A percentile compares a stretch with the other conserved stretches of the same genome.
phyloP scores from a whole-genome alignment of 768 basidiomycete genomes.

The Pleurotus sapidus region DNA sequence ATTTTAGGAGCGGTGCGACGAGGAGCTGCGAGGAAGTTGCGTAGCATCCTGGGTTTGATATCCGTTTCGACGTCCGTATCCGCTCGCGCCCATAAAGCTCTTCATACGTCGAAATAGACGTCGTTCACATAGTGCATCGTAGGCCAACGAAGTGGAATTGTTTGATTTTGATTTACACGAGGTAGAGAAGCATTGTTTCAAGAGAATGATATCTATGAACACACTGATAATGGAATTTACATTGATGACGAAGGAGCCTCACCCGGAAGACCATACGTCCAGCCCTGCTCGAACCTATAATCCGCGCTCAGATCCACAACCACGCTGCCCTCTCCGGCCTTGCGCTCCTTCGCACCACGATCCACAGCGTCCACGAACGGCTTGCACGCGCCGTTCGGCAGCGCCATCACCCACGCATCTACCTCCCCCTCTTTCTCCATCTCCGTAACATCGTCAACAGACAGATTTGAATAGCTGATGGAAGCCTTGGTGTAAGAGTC shows the following conservation, averaged over 20 bases:
- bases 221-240: slow-evolving; percentile 25
- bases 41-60: slow-evolving; percentile 98
- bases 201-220: slow-evolving; percentile 19
- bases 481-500: slow-evolving; percentile 76
- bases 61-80: slow-evolving; percentile 72
- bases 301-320: slow-evolving; percentile 94
- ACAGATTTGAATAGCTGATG: slow-evolving; percentile 80
- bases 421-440: slow-evolving; percentile 91
- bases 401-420: slow-evolving; percentile 98
- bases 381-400: slow-evolving; percentile 96
- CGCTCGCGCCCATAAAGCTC: slow-evolving; percentile 82
- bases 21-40: slow-evolving; percentile 92
- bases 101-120: slow-evolving; percentile 25
- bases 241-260: slow-evolving; percentile 49
- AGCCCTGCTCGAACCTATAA: slow-evolving; percentile 90
- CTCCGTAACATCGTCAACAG: slow-evolving; percentile 69
- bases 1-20: slow-evolving; percentile 81
- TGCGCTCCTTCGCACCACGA: slow-evolving; percentile 59
- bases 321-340: slow-evolving; percentile 59
- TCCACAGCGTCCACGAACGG: slow-evolving; percentile 97
- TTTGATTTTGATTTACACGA: no score
- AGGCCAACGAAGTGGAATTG: slow-evolving; percentile 7
- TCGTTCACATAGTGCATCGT: neutral
- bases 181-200: slow-evolving; percentile 20
- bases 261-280: slow-evolving; percentile 99